These are phyloP conservation scores for Nemania sp. DNA, from an alignment of 2,329 filamentous ascomycete genomes.

Conservation along the genomic window DNA sequence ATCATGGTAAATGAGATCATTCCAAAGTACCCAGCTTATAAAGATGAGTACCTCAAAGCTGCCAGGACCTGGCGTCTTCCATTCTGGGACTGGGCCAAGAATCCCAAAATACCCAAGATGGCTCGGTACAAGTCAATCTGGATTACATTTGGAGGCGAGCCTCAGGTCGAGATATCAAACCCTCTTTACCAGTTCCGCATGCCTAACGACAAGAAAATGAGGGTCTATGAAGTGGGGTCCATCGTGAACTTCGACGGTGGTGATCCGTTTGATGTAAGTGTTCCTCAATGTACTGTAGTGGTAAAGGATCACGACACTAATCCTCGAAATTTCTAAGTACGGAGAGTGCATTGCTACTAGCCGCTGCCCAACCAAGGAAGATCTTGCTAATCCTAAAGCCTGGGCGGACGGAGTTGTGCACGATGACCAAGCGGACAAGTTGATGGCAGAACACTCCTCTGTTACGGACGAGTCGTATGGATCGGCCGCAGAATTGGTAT, in stretches of 20 bases:
- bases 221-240: background rate
- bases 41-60: constrained; percentile 20
- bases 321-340: constrained; percentile 11
- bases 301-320: background rate
- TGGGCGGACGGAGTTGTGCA: constrained; percentile 23
- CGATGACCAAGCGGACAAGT: constrained; percentile 13
- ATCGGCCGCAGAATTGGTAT: constrained; percentile 21
- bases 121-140: constrained; percentile 29
- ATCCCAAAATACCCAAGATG: constrained; percentile 29
- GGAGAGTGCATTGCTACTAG: constrained; percentile 24
- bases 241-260: constrained; percentile 15
- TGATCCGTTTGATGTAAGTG: constrained; percentile 18
- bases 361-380: constrained; percentile 16
- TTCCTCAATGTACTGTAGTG: background rate
- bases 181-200: constrained; percentile 37
- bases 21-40: constrained; percentile 17
- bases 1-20: constrained; percentile 30
- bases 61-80: constrained; percentile 25
- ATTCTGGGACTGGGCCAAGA: constrained; percentile 40
- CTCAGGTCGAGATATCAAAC: constrained; percentile 26
- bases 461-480: constrained; percentile 17
- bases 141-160: constrained; percentile 22
- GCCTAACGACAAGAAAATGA: constrained; percentile 29
- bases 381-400: background rate
- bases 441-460: constrained; percentile 11